Base-by-base conservation (phyloP, 306 rosid genomes). In the Medicago ruthenica region DNA sequence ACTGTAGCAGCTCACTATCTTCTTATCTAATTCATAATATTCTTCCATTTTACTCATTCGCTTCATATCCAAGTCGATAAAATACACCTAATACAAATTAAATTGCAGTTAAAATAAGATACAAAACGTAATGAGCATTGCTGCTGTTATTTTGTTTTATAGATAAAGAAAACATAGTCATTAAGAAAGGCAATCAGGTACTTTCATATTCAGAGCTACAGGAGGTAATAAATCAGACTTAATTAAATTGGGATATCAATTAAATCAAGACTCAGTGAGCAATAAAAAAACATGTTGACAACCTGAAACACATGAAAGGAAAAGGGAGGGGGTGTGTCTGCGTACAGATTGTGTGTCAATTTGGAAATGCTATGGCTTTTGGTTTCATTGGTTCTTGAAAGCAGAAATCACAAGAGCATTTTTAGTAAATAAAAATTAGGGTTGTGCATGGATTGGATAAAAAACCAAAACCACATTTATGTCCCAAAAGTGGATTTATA, bases 1-100 rank as follows among this genome's bases (percentile, higher is more conserved):
- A 50, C 62, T 79, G 87, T 90, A 96, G 90, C 83, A 88, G 79
- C 84, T 83, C 70, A 96, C 96, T 41, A 96, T 89, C 85, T 88
- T 89, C 90, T 89, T 85, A 70, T 96, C 99, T 74, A 90, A 81
- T 70, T 90, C 90, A 87, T 87, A 96, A 80, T 92, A 90, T 77
- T 88, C 89, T 86, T 89, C 93, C 96, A 96, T 90, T 80, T 88
- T 96, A 84, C 81, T 85, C 88, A 90, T 51, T 70, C 88, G 84
- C 82, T 92, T 96, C 87, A 96, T 74, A 87, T 96, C 96, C 88
- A 96, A 86, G 83, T 96, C 99, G 55, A 96, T 86, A 82, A 92
- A 92, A 77, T 85, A 73, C 37, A 82, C 92, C 98, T 92, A 74
- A 18, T 55, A 73, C 57, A 80, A 44, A 73, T 63, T 55, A 87